Conservation (phyloP, 1,139 yeast genomes). For the Diutina mesorugosa region DNA sequence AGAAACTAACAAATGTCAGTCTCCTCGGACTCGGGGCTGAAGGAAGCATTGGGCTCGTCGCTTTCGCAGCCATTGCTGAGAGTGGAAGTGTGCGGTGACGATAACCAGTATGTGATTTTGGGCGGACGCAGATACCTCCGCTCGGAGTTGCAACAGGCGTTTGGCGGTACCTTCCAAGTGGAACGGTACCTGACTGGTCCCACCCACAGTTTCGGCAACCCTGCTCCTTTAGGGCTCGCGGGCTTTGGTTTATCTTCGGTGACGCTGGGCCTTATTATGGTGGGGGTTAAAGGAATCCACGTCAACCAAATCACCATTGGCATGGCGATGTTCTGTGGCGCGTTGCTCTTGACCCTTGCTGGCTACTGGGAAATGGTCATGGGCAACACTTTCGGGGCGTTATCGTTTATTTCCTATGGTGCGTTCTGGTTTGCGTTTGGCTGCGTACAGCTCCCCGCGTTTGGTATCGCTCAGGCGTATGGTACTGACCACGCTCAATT, state of each 20-base stretch:
- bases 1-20: not conserved
- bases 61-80: not conserved
- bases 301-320: not conserved
- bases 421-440: constrained; percentile 27
- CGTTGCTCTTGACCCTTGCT: not conserved
- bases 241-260: constrained; percentile 7
- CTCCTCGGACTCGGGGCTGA: not conserved
- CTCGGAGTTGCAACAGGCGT: constrained; percentile 8
- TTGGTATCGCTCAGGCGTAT: constrained; percentile 19
- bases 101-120: constrained; percentile 5
- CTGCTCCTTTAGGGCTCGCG: constrained; percentile 7
- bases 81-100: not conserved
- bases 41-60: not conserved
- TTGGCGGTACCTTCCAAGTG: constrained; percentile 7
- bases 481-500: constrained; percentile 14
- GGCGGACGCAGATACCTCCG: constrained; percentile 6
- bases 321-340: not conserved
- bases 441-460: constrained; percentile 16
- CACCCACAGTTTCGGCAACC: constrained; percentile 6
- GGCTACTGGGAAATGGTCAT: not conserved
- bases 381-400: constrained; percentile 25
- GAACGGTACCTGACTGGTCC: constrained; percentile 5
- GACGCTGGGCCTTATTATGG: constrained; percentile 5
- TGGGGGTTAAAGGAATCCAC: not conserved
- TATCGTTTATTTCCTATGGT: constrained; percentile 22